A percentile compares a stretch with the other conserved stretches of the same genome.
Evolutionary conservation across 257 asterid genomes (phyloP).

Genomic region (Ballota nigra): DNA sequence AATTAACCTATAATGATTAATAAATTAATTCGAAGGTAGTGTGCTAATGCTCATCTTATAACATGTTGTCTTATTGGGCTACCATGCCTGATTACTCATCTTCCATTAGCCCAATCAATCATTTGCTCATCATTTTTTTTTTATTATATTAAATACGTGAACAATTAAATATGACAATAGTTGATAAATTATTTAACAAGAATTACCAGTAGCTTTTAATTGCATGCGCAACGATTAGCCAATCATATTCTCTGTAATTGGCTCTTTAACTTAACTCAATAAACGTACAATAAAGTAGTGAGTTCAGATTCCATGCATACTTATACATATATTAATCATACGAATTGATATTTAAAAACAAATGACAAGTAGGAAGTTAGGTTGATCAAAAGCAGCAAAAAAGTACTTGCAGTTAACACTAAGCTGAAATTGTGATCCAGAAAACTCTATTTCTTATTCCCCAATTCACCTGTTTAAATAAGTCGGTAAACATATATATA

Average conservation of each 20-base stretch:
- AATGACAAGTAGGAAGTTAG: no score
- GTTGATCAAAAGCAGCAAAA: background rate
- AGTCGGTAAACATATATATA: background rate
- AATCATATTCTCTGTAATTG: background rate
- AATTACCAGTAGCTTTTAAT: background rate
- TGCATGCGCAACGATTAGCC: background rate
- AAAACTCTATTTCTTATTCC: background rate
- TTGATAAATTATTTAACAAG: background rate
- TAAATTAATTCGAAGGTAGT: background rate
- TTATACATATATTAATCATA: no score
- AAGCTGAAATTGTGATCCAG: background rate
- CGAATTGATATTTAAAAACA: no score
- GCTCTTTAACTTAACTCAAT: background rate
- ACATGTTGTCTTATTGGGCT: background rate
- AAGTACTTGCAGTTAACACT: slow-evolving; percentile 1
- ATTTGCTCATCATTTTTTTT: background rate
- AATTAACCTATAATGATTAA: no score
- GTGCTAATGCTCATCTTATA: background rate
- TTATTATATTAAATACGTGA: background rate
- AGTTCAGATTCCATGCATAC: background rate
- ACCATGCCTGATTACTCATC: slow-evolving; percentile 1
- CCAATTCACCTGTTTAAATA: background rate
- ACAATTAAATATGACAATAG: background rate
- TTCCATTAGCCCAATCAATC: background rate
- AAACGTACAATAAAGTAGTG: background rate